Base-by-base conservation (phyloP, 805 yeast species). In the Candida maltosa region DNA sequence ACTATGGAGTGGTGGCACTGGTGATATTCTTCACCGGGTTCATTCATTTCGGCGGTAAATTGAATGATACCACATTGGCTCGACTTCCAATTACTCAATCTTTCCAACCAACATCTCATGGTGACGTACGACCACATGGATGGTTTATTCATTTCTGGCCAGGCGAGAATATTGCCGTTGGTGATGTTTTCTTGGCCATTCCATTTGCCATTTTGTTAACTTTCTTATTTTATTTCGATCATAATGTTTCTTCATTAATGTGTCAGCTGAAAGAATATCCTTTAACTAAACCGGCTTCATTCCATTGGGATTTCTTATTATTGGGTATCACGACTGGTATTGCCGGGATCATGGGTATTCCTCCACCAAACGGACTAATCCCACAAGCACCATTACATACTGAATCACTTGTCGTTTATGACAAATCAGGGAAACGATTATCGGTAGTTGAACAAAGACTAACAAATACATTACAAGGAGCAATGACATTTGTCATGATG, bases 331-430 rank as follows among this genome's bases (percentile, higher is more conserved):
- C 89, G 4, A 93, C 97, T 0, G 94, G 95, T 0, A 57, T 91
- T 1, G 70, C 95, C 3, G 97, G 97, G 0, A 58, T 91, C 1
- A 52, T 91, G 8, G 98, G 97, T 0, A 70, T 93, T 2, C 98
- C 97, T 0, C 88, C 97, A 2, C 97, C 97, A 0, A 93, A 93
- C 59, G 98, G 98, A 0, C 67, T 91, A 21, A 91, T 91, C 29
- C 98, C 98, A 1, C 98, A 91, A 57, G 97, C 98, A 0, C 97
- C 97, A 2, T 54, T 93, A 23, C 98, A 91, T 49, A 88, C 97
- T 0, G 75, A 73, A 27, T 77, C 96, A 0, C 60, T 91, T 20
- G 73, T 87, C 27, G 78, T 84, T 10, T 70, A 70, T 43, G 70
- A 72, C 34, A 35, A 46, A 21, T 42, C 57, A 4, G 70, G 69